These are phyloP conservation scores for Kregervanrija delftensis DNA, from an alignment of 805 yeast genomes.

Conservation along the genomic window DNA sequence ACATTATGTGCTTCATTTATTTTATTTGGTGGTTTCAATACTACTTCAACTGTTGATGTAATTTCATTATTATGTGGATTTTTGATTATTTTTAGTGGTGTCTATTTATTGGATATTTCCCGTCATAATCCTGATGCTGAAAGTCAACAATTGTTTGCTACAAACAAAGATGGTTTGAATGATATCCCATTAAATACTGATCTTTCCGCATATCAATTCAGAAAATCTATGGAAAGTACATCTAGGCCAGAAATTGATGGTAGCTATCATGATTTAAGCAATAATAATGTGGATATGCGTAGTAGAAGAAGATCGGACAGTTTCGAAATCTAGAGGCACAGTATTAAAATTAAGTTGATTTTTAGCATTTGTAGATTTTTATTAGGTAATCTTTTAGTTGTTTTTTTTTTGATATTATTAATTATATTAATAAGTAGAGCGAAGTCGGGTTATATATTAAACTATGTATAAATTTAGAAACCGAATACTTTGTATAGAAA, in stretches of 20 bases:
- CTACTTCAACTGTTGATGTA: conserved; percentile 70
- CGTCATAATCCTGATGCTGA: conserved; percentile 51
- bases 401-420: neutral
- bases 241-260: conserved; percentile 27
- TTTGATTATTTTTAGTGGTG: conserved; percentile 81
- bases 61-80: conserved; percentile 81
- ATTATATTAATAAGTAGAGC: neutral
- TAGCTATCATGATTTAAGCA: conserved; percentile 17
- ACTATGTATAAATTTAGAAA: neutral
- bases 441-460: neutral
- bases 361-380: too few species aligned
- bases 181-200: conserved; percentile 83
- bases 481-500: neutral
- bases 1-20: conserved; percentile 83
- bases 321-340: conserved; percentile 31
- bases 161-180: conserved; percentile 39
- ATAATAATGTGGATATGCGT: conserved; percentile 31
- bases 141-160: conserved; percentile 33
- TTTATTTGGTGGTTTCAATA: conserved; percentile 80
- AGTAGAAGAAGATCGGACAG: conserved; percentile 52
- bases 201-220: conserved; percentile 62
- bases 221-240: conserved; percentile 66
- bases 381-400: too few species aligned
- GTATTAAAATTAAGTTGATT: too few species aligned
- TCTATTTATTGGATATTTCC: conserved; percentile 71